Conservation (phyloP, 345 rosid genomes). For the Eucalyptus rudis region DNA sequence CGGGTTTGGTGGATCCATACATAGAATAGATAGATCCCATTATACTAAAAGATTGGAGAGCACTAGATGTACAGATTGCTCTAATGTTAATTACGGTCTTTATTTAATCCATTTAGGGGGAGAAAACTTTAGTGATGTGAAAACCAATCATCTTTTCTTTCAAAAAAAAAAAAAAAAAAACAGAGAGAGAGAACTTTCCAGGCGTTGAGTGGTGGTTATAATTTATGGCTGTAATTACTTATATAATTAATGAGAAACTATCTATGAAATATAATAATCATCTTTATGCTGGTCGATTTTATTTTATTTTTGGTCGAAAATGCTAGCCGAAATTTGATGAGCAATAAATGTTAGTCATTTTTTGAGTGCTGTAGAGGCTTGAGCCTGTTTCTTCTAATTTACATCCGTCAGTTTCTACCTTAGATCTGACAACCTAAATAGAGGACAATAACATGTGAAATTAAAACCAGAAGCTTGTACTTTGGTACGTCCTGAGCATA, state of each 20-base stretch:
- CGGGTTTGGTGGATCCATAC: not conserved
- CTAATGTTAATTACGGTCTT: not conserved
- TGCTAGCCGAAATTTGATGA: not conserved
- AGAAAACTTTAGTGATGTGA: not conserved
- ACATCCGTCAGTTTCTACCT: not conserved
- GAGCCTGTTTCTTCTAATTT: not conserved
- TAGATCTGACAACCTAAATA: not conserved
- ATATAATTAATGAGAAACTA: not conserved
- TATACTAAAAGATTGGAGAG: not conserved
- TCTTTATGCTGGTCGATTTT: not conserved
- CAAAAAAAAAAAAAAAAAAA: accelerated
- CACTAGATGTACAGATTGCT: not conserved
- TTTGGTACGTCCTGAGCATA: not conserved
- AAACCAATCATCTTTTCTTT: not conserved
- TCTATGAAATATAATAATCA: not conserved
- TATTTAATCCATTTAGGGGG: not conserved
- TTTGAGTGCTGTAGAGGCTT: not conserved
- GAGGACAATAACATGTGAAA: not conserved
- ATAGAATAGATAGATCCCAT: not conserved
- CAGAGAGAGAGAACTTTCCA: not conserved
- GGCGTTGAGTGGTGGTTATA: not conserved
- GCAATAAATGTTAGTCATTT: not conserved
- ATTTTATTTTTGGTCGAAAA: no score
- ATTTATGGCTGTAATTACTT: not conserved
- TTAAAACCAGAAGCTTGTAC: no score